Conservation (phyloP, 2,329 filamentous ascomycete genomes). For the Hymenoscyphus occultus region DNA sequence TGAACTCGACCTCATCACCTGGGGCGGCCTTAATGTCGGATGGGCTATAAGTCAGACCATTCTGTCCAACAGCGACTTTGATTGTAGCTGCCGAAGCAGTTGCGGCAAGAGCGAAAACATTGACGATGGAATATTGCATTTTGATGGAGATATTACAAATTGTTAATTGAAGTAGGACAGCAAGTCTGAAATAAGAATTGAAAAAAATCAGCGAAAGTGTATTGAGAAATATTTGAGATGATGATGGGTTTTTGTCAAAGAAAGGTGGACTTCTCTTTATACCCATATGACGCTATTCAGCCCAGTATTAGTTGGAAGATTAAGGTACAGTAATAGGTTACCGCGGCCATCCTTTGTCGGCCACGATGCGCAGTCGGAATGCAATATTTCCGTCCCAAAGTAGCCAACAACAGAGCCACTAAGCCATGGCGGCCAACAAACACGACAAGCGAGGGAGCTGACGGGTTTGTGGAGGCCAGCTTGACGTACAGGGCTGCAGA, state of each 20-base stretch:
- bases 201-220: conserved; percentile 10
- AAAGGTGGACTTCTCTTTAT: conserved; percentile 11
- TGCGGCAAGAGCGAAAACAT: conserved; percentile 19
- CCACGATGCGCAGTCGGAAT: conserved; percentile 12
- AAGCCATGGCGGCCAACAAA: conserved; percentile 7
- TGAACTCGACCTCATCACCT: conserved; percentile 37
- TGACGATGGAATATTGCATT: conserved; percentile 25
- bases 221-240: conserved; percentile 7
- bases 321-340: conserved; percentile 3
- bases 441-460: not conserved
- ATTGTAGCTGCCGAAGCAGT: conserved; percentile 19
- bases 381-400: conserved; percentile 6
- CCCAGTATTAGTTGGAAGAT: not conserved
- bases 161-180: not conserved
- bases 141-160: conserved; percentile 4
- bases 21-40: conserved; percentile 37
- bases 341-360: conserved; percentile 5
- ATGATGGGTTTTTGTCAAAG: not conserved
- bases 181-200: not conserved
- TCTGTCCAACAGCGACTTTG: conserved; percentile 76
- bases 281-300: not conserved
- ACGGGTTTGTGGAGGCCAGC: not conserved
- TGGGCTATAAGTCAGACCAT: conserved; percentile 80
- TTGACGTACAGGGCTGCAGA: not conserved
- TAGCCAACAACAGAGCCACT: conserved; percentile 6